These are phyloP conservation scores for Neospermospora avenae DNA, from an alignment of 2,329 filamentous ascomycete species.

Conservation along the genomic window DNA sequence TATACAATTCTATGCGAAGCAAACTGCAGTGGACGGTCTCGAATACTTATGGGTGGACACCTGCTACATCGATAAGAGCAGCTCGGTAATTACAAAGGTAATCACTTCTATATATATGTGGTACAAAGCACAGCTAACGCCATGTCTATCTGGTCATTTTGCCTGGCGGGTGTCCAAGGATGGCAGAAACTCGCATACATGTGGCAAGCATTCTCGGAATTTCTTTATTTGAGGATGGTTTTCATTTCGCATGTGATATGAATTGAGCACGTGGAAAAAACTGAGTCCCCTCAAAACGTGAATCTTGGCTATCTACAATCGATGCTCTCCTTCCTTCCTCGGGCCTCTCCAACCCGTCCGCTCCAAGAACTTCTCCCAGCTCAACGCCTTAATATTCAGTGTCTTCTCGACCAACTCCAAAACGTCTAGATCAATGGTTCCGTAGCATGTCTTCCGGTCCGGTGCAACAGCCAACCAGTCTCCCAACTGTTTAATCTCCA, in stretches of 20 bases:
- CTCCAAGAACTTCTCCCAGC: constrained; percentile 7
- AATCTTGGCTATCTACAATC: too few relatives aligned
- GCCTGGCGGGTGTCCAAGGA: too few relatives aligned
- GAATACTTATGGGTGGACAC: constrained; percentile 24
- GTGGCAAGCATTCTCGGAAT: too few relatives aligned
- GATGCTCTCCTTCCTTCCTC: too few relatives aligned
- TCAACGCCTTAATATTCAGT: background rate
- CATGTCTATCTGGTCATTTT: too few relatives aligned
- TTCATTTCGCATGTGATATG: too few relatives aligned
- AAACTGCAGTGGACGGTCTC: constrained; percentile 18
- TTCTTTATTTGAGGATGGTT: too few relatives aligned
- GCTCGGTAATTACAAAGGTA: constrained; percentile 9
- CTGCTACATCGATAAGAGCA: constrained; percentile 27
- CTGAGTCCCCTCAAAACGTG: too few relatives aligned
- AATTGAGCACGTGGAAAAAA: too few relatives aligned
- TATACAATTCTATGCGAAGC: constrained; percentile 20
- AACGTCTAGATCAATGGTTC: background rate
- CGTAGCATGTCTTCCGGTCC: background rate
- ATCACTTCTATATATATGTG: background rate
- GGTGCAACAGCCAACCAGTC: background rate
- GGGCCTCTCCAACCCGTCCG: constrained; percentile 9
- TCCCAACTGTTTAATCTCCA: background rate
- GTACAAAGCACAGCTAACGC: too few relatives aligned
- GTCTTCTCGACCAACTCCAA: background rate
- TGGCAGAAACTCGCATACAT: too few relatives aligned